Base-by-base conservation (phyloP, 2,329 filamentous ascomycete genomes). In the Fusarium heterosporum region DNA sequence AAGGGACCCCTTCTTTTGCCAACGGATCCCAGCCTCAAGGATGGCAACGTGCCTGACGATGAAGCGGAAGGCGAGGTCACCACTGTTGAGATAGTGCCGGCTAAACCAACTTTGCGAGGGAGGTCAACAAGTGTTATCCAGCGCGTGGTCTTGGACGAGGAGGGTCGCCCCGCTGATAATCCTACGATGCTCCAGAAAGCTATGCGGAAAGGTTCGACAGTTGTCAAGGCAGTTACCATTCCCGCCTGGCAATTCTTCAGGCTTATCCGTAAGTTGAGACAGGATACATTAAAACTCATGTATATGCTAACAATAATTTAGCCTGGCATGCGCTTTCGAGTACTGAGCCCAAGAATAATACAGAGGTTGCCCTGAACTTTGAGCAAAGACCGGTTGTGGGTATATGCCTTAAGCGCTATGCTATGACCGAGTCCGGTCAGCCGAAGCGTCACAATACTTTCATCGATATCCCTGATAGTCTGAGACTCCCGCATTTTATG, bases 221-320 rank as follows among this genome's bases (percentile, higher is more conserved):
- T 84, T 56, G 83, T 80, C 69, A 97, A 95, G 74, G 94, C 97
- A 72, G 91, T 98, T 14, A 90, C 95, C 59, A 97, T 98, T 82
- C 95, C 95, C 36, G 96, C 96, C 3, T 98, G 94, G 93, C 95
- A 97, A 73, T 97, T 98, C 74, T 98, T 97, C 79, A 93, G 92
- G 73, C 82, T 98, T 26, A 93, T 97, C 72, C 94, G 91, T 93
- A 81, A 80, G 91, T 84, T 72, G 64, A 52, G 7, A 26, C 17
- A 17, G 10, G 52, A 6, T 32, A 14, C 5, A 14, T n/a, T 9
- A 12, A 25, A 25, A 4, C 5, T n/a, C 29, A 11, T 26, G n/a
- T n/a, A 17, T 14, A 52, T 66, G 65, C 81, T 82, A 76, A 83
- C 73, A 48, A 16, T n/a, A 41, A n/a, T 52, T 13, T 59, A 94